Evolutionary conservation across 495 filamentous ascomycete species (phyloP).

Genomic region (Pyrenula massariospora): DNA sequence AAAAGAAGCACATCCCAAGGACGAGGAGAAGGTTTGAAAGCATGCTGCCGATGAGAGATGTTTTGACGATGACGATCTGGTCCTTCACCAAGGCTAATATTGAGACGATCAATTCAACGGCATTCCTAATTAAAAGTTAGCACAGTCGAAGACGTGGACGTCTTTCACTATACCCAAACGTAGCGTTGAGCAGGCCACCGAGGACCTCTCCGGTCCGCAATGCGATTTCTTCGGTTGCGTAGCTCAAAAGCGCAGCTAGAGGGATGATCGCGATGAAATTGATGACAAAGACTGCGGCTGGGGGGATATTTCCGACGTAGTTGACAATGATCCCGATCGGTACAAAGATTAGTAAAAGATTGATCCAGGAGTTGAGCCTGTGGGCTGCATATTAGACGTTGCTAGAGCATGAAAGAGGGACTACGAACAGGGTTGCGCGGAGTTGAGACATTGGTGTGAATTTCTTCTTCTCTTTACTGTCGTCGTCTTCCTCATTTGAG

Average conservation of each 20-base stretch:
- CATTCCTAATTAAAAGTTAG: conserved; percentile 40
- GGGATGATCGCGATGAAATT: conserved; percentile 83
- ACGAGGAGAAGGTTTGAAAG: conserved; percentile 87
- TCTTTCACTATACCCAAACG: conserved; percentile 56
- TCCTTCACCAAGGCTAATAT: conserved; percentile 65
- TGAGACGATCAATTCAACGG: conserved; percentile 84
- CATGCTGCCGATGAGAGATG: conserved; percentile 83
- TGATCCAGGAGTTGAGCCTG: conserved; percentile 65
- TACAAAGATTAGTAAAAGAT: conserved; percentile 28
- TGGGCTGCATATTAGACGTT: neutral
- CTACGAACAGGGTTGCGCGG: conserved; percentile 41
- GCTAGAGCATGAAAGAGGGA: neutral
- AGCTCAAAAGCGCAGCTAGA: conserved; percentile 43
- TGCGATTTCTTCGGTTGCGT: conserved; percentile 43
- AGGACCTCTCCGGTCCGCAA: conserved; percentile 63
- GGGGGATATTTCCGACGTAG: conserved; percentile 42
- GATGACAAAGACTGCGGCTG: conserved; percentile 61
- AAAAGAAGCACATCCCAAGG: conserved; percentile 88
- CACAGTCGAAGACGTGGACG: neutral
- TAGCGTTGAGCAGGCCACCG: conserved; percentile 77
- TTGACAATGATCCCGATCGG: conserved; percentile 18
- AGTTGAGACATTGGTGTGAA: conserved; percentile 64
- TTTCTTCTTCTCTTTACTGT: conserved; percentile 21
- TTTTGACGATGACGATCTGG: conserved; percentile 81
- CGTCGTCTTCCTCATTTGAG: neutral